Conservation (phyloP, 169 alveolate genomes). For the Plasmodium reichenowi region DNA sequence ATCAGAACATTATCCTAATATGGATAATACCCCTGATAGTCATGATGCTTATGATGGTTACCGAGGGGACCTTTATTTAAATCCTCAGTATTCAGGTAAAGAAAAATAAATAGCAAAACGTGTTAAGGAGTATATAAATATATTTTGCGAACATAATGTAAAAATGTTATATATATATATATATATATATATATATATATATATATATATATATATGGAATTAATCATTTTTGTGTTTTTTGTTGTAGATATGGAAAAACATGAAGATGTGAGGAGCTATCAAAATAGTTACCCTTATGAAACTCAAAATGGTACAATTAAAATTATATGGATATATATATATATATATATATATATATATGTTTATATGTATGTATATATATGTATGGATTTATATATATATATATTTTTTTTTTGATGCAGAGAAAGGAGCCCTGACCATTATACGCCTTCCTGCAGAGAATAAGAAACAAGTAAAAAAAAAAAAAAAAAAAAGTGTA, state of each 20-base stretch:
- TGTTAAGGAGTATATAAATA: background rate
- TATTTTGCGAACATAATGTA: background rate
- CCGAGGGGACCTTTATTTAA: conserved; percentile 11
- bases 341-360: background rate
- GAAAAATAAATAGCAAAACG: background rate
- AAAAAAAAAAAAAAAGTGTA: conserved; percentile 54
- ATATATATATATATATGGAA: background rate
- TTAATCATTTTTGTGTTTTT: background rate
- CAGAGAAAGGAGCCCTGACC: conserved; percentile 71
- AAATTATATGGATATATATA: background rate
- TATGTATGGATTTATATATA: background rate
- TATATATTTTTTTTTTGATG: background rate
- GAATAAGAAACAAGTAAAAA: conserved; percentile 69
- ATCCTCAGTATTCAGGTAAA: conserved; percentile 12
- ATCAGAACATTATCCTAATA: conserved; percentile 18
- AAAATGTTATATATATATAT: conserved; percentile 19
- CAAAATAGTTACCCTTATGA: conserved; percentile 25
- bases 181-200: background rate
- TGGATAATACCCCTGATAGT: conserved; percentile 15
- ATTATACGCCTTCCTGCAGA: conserved; percentile 69
- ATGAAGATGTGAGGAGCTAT: conserved; percentile 37
- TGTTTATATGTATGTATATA: background rate
- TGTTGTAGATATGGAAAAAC: conserved; percentile 33
- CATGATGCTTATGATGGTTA: conserved; percentile 12
- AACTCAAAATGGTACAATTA: conserved; percentile 32